Evolutionary conservation across 768 basidiomycete genomes (phyloP), one percentile per base, ranked within the genome.

Genomic region (Lentinula edodes): DNA sequence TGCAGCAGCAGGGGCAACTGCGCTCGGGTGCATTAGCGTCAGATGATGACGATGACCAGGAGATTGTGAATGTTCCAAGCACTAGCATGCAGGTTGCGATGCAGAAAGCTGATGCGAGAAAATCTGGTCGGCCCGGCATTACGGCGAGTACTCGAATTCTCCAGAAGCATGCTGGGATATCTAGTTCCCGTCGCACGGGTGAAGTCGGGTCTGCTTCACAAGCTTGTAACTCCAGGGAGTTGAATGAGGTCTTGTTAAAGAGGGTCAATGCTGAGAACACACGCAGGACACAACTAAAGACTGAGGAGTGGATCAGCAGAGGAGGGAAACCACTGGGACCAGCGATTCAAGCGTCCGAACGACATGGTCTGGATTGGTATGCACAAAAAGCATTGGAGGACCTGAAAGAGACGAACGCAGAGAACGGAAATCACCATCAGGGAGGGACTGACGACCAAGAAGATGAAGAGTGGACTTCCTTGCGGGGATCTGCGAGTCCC

Each of bases 11-110:
- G 42, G 65, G 63, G 43, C 61, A 59, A 38, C 52, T 51, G 43
- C 50, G 56, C 9, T 32, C 18, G 6, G 2, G 13, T 8, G 18
- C n/a, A 20, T 7, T 20, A 23, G 18, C 12, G 20, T 73, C 76
- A 12, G 78, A 78, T 16, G 79, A 80, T 9, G 82, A 87, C 42
- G 85, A 85, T 54, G 86, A 82, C 45, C 71, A 89, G 42, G 76
- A 83, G 62, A 73, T 89, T 32, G 75, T 81, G 20, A 68, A 73
- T 57, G 43, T 65, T 63, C 73, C 75, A 42, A 42, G 66, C 62
- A 63, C 65, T 56, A 71, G 75, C 60, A 73, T 80, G 74, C 77
- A 80, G 64, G 62, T 70, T 20, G 74, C 78, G 23, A 77, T 78
- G 35, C 73, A 76, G 16, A 74, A 80, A 64, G 81, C 77, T 10